Evolutionary conservation across 176 grass and related monocot species (phyloP).

Genomic region (Dendrocalamus sinicus): DNA sequence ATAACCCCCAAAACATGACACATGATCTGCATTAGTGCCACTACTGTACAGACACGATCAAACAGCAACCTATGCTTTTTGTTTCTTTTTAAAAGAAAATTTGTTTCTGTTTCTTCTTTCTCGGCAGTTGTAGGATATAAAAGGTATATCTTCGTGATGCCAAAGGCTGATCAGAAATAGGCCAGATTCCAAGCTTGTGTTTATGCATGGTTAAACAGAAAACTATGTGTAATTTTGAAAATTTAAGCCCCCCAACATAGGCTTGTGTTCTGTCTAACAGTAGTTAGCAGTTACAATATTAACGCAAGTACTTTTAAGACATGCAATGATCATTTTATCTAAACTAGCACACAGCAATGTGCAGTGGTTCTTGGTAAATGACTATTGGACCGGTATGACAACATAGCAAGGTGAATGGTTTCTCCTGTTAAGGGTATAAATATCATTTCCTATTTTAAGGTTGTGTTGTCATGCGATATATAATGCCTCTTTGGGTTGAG

Average conservation of each 20-base stretch:
- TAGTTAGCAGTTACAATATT: constrained; percentile 8
- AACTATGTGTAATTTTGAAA: not conserved
- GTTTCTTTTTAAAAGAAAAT: constrained; percentile 17
- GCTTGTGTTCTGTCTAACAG: constrained; percentile 4
- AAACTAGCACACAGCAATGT: not conserved
- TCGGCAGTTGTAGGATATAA: not conserved
- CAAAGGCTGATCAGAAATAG: constrained; percentile 13
- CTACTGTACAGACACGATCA: not conserved
- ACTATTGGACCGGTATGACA: too few relatives aligned
- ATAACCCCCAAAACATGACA: not conserved
- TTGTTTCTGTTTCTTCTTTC: not conserved
- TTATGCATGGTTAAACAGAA: not conserved
- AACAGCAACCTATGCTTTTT: not conserved
- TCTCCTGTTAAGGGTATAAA: too few relatives aligned
- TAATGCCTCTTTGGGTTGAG: too few relatives aligned
- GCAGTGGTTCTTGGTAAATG: not conserved
- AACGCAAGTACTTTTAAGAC: not conserved
- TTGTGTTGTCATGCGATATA: too few relatives aligned
- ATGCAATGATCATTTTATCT: constrained; percentile 11
- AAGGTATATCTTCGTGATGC: not conserved
- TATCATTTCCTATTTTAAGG: too few relatives aligned
- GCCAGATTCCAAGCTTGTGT: not conserved
- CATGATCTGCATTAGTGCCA: not conserved
- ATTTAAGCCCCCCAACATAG: not conserved
- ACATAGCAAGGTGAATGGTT: too few relatives aligned